A percentile compares a stretch with the other conserved stretches of the same genome.
Evolutionary conservation across 2,329 filamentous ascomycete genomes (phyloP).

Genomic region (Whalleya microplaca): DNA sequence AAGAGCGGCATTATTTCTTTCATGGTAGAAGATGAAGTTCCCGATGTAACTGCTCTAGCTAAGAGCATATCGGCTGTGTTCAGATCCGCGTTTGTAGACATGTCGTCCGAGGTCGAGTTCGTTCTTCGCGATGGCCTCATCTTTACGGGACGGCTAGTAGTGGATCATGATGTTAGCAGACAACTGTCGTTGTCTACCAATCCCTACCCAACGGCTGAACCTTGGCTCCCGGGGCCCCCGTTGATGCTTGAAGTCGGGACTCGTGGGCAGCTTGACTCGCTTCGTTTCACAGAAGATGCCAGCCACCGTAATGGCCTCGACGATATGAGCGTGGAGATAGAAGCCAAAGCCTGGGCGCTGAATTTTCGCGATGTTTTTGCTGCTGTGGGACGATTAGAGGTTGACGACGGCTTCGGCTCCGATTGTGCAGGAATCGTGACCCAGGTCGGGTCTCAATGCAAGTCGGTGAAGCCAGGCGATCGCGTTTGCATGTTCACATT

Average conservation of each 20-base stretch:
- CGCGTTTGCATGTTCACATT: slow-evolving; percentile 13
- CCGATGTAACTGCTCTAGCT: not conserved
- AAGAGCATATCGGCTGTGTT: not conserved
- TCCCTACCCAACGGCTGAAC: slow-evolving; percentile 11
- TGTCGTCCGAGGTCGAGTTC: slow-evolving; percentile 9
- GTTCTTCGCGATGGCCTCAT: slow-evolving; percentile 1
- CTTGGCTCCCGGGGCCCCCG: slow-evolving; percentile 15
- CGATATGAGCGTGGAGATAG: slow-evolving; percentile 12
- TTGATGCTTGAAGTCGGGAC: slow-evolving; percentile 22
- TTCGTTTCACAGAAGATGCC: slow-evolving; percentile 18
- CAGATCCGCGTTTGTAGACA: not conserved
- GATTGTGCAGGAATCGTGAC: slow-evolving; percentile 22
- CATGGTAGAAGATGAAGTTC: slow-evolving; percentile 1
- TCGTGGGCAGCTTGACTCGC: slow-evolving; percentile 20
- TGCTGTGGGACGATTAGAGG: slow-evolving; percentile 13
- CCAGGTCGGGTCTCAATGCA: slow-evolving; percentile 1
- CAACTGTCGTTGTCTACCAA: slow-evolving; percentile 11
- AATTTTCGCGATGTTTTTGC: slow-evolving; percentile 10
- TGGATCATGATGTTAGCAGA: slow-evolving; percentile 3
- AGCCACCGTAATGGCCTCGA: slow-evolving; percentile 2
- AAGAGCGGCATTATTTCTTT: slow-evolving; percentile 9
- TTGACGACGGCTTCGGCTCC: slow-evolving; percentile 13
- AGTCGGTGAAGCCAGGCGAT: slow-evolving; percentile 11
- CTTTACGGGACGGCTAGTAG: slow-evolving; percentile 5
- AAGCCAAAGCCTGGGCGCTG: slow-evolving; percentile 13